Evolutionary conservation across 352 stramenopile species (phyloP).

Genomic region (Pythium volutum): DNA sequence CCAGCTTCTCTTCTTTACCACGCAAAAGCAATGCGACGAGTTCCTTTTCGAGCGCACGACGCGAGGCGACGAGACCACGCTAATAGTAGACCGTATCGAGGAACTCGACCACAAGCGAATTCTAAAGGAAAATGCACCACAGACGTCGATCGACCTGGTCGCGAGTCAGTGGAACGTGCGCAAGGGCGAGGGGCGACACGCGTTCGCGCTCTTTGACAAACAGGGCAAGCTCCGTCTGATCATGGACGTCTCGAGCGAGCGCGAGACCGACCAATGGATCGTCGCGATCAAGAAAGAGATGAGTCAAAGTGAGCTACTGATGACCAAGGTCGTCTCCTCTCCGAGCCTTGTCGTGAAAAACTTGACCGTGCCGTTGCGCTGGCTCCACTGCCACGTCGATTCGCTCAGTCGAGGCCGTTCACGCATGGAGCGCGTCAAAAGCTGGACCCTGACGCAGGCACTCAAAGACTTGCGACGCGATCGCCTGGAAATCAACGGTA

Average conservation of each 20-base stretch:
- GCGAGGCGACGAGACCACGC: background rate
- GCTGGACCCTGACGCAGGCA: conserved; percentile 50
- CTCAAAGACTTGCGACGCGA: conserved; percentile 69
- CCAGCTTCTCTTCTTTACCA: conserved; percentile 53
- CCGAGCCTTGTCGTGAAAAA: background rate
- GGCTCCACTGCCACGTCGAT: conserved; percentile 55
- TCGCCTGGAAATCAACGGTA: conserved; percentile 50
- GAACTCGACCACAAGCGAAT: conserved; percentile 38
- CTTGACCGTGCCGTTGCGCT: conserved; percentile 28
- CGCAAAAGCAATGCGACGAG: conserved; percentile 40
- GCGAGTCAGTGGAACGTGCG: conserved; percentile 47
- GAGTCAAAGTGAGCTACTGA: background rate
- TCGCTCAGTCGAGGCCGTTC: conserved; percentile 27
- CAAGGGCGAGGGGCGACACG: conserved; percentile 41
- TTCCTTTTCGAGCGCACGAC: conserved; percentile 49
- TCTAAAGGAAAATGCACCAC: conserved; percentile 41
- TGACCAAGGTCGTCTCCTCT: background rate
- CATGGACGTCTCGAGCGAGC: conserved; percentile 42
- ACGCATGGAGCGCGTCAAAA: conserved; percentile 40
- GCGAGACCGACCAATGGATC: conserved; percentile 43
- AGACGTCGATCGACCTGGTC: conserved; percentile 43
- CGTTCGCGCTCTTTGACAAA: conserved; percentile 68
- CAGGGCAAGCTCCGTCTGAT: conserved; percentile 42
- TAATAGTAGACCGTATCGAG: background rate
- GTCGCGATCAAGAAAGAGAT: conserved; percentile 39